Evolutionary conservation across 2,329 filamentous ascomycete genomes (phyloP).

Genomic region (Verticillium albo-atrum): DNA sequence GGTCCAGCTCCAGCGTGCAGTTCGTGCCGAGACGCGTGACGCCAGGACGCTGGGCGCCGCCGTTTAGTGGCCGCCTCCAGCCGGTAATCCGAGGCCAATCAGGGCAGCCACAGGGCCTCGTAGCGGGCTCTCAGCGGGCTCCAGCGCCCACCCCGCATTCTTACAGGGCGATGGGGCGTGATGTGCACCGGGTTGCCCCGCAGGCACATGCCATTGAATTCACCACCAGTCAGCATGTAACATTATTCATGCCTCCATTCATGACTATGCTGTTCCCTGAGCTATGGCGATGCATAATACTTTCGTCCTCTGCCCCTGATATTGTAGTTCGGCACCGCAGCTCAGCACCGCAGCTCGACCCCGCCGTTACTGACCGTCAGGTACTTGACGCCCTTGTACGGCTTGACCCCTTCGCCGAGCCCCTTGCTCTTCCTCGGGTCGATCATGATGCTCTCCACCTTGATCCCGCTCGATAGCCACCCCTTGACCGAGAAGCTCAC

Average conservation of each 20-base stretch:
- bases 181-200: too few relatives aligned
- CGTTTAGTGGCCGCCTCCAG: constrained; percentile 8
- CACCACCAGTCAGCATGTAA: too few relatives aligned
- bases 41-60: background rate
- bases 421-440: constrained; percentile 79
- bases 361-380: constrained; percentile 69
- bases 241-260: too few relatives aligned
- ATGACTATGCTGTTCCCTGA: too few relatives aligned
- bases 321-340: too few relatives aligned
- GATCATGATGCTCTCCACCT: constrained; percentile 63
- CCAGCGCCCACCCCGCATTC: background rate
- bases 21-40: background rate
- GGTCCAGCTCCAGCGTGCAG: background rate
- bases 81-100: constrained; percentile 10
- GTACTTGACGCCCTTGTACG: constrained; percentile 98
- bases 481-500: constrained; percentile 69
- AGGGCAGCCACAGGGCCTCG: background rate
- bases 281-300: too few relatives aligned
- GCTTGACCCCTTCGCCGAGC: constrained; percentile 81
- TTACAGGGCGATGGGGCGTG: background rate
- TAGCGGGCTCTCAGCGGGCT: too few relatives aligned
- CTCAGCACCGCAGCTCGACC: constrained; percentile 61
- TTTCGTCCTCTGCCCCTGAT: too few relatives aligned
- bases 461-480: constrained; percentile 64
- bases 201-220: too few relatives aligned